Evolutionary conservation across 2,329 filamentous ascomycete genomes (phyloP).

Genomic region (Endothia cerciana): DNA sequence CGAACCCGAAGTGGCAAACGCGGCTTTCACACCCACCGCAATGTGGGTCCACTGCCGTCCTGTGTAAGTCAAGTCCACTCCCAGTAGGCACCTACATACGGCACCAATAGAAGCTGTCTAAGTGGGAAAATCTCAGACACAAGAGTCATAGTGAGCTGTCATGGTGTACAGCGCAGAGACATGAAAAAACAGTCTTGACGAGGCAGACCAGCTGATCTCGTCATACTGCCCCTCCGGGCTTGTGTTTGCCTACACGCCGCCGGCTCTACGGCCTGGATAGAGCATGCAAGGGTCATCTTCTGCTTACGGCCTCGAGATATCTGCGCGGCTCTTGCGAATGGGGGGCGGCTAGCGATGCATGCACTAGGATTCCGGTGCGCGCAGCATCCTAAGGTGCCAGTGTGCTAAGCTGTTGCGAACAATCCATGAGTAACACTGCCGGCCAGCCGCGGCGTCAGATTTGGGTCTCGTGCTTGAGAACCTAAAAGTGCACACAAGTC

Average conservation of each 20-base stretch:
- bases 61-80: conserved; percentile 1
- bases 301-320: too few relatives aligned
- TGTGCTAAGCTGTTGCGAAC: too few relatives aligned
- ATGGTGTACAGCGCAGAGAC: background rate
- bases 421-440: background rate
- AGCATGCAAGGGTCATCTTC: too few relatives aligned
- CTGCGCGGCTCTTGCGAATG: too few relatives aligned
- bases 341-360: too few relatives aligned
- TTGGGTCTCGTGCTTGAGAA: background rate
- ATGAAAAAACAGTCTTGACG: background rate
- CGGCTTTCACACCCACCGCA: background rate
- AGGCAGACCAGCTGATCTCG: background rate
- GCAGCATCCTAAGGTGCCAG: too few relatives aligned
- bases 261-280: too few relatives aligned
- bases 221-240: background rate
- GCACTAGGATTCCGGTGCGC: too few relatives aligned
- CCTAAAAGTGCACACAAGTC: background rate
- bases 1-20: background rate
- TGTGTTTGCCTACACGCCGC: too few relatives aligned
- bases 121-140: background rate
- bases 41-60: background rate
- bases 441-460: background rate
- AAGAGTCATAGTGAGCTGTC: conserved; percentile 3
- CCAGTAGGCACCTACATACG: background rate
- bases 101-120: background rate